Conservation (phyloP, 106 monocot species). For the Hemerocallis citrina region DNA sequence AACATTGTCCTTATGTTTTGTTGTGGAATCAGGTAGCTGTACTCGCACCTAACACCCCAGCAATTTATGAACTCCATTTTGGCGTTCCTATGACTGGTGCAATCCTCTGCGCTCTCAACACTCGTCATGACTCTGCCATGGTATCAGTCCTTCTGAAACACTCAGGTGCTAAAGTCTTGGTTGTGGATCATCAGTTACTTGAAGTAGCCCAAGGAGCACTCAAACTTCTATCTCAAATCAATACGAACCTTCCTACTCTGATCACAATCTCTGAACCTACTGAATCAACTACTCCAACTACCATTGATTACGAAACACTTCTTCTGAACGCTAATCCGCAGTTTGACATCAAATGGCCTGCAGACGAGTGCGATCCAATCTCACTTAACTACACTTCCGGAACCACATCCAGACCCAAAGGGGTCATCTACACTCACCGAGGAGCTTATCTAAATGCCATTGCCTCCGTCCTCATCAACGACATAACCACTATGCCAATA, state of each 20-base stretch:
- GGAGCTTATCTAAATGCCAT: conserved; percentile 59
- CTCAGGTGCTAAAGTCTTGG: conserved; percentile 52
- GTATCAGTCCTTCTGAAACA: conserved; percentile 51
- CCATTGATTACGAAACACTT: conserved; percentile 34
- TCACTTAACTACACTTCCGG: conserved; percentile 78
- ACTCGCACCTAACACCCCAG: conserved; percentile 58
- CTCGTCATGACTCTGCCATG: conserved; percentile 55
- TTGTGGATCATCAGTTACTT: conserved; percentile 46
- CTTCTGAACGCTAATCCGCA: conserved; percentile 15
- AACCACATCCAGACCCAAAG: conserved; percentile 75
- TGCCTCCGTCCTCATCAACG: conserved; percentile 31
- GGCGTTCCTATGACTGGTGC: conserved; percentile 78
- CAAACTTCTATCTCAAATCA: conserved; percentile 24
- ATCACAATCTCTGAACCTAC: conserved; percentile 27
- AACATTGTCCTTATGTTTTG: no score
- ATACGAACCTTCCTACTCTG: conserved; percentile 21
- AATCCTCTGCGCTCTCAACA: conserved; percentile 65
- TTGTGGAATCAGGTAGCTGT: conserved; percentile 45
- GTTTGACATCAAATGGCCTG: conserved; percentile 52
- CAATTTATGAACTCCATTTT: conserved; percentile 77
- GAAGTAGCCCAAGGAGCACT: conserved; percentile 33
- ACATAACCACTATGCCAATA: conserved; percentile 44
- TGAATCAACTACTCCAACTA: not conserved
- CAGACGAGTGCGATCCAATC: conserved; percentile 62
- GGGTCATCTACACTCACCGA: conserved; percentile 60